Evolutionary conservation across 495 filamentous ascomycete genomes (phyloP).

Genomic region (Daldinia loculata): DNA sequence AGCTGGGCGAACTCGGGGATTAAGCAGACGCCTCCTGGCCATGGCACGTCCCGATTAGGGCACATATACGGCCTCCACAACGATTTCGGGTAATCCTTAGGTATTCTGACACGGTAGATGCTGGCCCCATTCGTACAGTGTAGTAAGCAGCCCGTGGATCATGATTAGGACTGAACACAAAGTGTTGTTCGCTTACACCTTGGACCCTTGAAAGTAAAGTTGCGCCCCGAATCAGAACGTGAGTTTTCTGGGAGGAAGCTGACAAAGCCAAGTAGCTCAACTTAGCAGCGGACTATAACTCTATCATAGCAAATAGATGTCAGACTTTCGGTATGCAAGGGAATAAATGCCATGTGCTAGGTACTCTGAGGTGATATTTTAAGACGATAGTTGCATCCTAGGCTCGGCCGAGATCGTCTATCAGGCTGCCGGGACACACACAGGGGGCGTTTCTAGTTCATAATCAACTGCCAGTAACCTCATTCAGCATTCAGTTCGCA

Average conservation of each 20-base stretch:
- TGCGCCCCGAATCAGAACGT: conserved; percentile 18
- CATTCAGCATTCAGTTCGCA: neutral
- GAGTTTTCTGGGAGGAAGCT: conserved; percentile 10
- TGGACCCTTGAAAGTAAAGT: conserved; percentile 1
- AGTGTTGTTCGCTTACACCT: neutral
- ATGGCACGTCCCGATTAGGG: conserved; percentile 12
- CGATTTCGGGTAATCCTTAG: neutral
- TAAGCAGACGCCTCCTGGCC: conserved; percentile 6
- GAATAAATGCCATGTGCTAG: conserved; percentile 25
- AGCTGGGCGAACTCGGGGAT: neutral
- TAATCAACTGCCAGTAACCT: conserved; percentile 9
- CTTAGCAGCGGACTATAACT: conserved; percentile 12
- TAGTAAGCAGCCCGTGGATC: conserved; percentile 29
- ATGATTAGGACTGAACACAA: neutral
- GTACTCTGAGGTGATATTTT: conserved; percentile 33
- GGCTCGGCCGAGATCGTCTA: neutral
- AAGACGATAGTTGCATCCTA: conserved; percentile 8
- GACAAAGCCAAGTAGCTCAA: conserved; percentile 15
- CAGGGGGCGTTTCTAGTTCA: conserved; percentile 16
- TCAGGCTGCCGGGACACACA: neutral
- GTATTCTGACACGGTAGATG: conserved; percentile 7
- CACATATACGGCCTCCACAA: neutral
- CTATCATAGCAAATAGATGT: conserved; percentile 8
- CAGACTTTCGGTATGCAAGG: neutral
- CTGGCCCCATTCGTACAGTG: neutral